phyloP scores from a whole-genome alignment of 2,329 filamentous ascomycete genomes.

The Nothopassalora personata region DNA sequence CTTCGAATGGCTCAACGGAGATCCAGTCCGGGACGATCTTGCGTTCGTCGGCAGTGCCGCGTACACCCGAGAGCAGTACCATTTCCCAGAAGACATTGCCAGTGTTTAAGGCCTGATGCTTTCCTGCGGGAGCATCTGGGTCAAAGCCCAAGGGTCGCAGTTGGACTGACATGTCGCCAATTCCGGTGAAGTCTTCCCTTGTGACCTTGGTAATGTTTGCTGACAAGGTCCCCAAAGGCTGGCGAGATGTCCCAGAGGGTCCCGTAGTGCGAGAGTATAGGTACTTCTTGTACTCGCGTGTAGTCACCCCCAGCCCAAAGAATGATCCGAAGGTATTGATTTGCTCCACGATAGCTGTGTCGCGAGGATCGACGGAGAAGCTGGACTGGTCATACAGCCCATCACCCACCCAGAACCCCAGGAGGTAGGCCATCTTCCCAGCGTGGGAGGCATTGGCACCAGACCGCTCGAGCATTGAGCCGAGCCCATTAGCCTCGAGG shows the following conservation, averaged over 20 bases:
- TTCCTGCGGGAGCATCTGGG: background rate
- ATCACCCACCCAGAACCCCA: slow-evolving; percentile 1
- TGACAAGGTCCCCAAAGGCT: background rate
- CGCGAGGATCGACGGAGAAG: background rate
- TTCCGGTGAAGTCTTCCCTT: background rate
- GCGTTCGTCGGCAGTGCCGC: background rate
- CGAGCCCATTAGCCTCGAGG: background rate
- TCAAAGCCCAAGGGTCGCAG: background rate
- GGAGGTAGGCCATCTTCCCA: background rate
- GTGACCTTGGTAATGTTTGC: background rate
- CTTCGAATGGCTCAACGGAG: background rate
- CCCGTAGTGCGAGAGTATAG: background rate
- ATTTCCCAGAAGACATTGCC: background rate
- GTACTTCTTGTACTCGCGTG: background rate
- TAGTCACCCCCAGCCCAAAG: background rate
- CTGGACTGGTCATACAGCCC: background rate
- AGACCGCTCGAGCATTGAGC: background rate
- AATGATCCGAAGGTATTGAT: background rate
- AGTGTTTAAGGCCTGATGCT: background rate
- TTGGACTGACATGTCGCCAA: background rate
- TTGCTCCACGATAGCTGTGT: background rate
- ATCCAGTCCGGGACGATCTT: background rate
- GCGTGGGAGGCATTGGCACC: background rate
- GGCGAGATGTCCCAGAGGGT: background rate
- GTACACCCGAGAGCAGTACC: background rate